phyloP scores from a whole-genome alignment of 1,139 yeast genomes.

The Yamadazyma aaseri region DNA sequence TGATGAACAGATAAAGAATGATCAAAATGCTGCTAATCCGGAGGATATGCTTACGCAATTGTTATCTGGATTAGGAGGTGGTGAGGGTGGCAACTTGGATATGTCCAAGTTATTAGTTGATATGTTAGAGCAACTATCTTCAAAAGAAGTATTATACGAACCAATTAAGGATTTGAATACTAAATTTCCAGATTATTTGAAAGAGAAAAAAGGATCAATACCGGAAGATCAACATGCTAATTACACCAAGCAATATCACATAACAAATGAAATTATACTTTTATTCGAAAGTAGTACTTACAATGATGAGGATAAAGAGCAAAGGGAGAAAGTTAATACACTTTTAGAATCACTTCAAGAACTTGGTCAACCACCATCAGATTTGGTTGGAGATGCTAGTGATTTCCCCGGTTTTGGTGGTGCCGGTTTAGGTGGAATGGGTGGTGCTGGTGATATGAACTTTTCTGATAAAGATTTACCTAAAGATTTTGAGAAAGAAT shows the following conservation, averaged over 20 bases:
- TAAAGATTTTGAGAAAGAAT: slow-evolving; percentile 47
- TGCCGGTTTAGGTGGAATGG: slow-evolving; percentile 27
- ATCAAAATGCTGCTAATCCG: slow-evolving; percentile 42
- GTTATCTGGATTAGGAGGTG: slow-evolving; percentile 46
- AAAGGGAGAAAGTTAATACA: slow-evolving; percentile 52
- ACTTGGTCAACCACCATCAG: slow-evolving; percentile 86
- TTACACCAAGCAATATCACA: slow-evolving; percentile 55
- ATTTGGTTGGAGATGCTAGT: slow-evolving; percentile 65
- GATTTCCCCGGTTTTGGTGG: slow-evolving; percentile 56
- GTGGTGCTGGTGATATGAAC: slow-evolving; percentile 32
- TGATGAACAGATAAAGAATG: slow-evolving; percentile 60
- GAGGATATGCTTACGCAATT: slow-evolving; percentile 63
- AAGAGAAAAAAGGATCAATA: slow-evolving; percentile 45
- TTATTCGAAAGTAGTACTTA: slow-evolving; percentile 59
- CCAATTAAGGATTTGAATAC: slow-evolving; percentile 80
- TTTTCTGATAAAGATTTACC: slow-evolving; percentile 47
- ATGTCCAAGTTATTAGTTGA: slow-evolving; percentile 67
- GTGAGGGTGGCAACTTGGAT: slow-evolving; percentile 51
- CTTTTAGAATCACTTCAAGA: slow-evolving; percentile 73
- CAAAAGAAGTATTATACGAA: slow-evolving; percentile 84
- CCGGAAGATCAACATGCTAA: slow-evolving; percentile 47
- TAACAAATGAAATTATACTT: slow-evolving; percentile 52
- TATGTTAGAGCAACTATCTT: slow-evolving; percentile 79
- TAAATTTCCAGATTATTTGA: slow-evolving; percentile 65
- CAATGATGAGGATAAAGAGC: slow-evolving; percentile 47